phyloP scores from a whole-genome alignment of 257 asterid species.

The Gardenia jasminoides region DNA sequence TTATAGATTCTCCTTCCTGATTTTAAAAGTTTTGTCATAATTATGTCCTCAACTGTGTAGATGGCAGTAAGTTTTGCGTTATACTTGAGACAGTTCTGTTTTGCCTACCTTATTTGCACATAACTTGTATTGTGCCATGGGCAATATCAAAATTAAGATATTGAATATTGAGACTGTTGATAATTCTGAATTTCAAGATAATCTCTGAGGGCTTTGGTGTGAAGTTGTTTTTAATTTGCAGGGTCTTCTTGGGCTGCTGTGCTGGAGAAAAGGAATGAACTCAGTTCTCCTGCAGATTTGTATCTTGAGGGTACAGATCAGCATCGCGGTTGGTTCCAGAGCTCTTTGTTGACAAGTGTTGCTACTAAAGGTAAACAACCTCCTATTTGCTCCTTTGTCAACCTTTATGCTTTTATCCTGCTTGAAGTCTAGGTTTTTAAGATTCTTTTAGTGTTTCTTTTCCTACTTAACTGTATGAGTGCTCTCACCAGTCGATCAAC shows the following conservation, averaged over 20 bases:
- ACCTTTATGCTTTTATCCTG: not conserved
- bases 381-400: not conserved
- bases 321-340: constrained; percentile 99
- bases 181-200: not conserved
- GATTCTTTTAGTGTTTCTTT: not conserved
- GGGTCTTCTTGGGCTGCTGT: constrained; percentile 99
- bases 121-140: not conserved
- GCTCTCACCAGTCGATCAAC: not conserved
- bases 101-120: not conserved
- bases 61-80: not conserved
- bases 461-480: not conserved
- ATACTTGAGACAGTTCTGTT: not conserved
- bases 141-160: not conserved
- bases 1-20: not conserved
- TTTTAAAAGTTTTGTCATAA: not conserved
- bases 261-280: constrained; percentile 68
- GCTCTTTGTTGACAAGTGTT: constrained; percentile 87
- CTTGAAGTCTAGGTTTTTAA: not conserved
- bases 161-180: not conserved
- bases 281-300: constrained; percentile 91
- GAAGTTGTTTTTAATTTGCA: constrained; percentile 24
- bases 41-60: not conserved
- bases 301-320: constrained; percentile 99
- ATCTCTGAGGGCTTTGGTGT: not conserved
- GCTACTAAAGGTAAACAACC: constrained; percentile 76